phyloP scores from a whole-genome alignment of 768 basidiomycete genomes.

The Pleurotus giganteus region DNA sequence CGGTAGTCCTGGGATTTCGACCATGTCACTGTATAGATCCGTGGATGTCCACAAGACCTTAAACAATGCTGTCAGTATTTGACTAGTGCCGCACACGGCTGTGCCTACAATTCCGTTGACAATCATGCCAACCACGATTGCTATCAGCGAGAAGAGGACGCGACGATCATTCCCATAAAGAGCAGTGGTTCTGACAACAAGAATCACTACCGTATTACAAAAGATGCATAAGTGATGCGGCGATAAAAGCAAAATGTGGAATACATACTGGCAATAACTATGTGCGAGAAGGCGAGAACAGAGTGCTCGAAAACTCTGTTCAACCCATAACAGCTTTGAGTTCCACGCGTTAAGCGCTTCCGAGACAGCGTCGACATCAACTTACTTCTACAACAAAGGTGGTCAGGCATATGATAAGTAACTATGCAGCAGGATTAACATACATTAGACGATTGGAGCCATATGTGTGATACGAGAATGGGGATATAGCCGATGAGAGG shows the following conservation, averaged over 20 bases:
- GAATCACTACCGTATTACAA: neutral
- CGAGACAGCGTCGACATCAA: too few relatives aligned
- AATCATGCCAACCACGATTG: neutral
- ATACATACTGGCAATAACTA: neutral
- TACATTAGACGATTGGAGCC: neutral
- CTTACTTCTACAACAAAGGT: too few relatives aligned
- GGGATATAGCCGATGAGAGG: constrained; percentile 35
- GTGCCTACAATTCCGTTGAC: neutral
- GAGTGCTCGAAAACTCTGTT: too few relatives aligned
- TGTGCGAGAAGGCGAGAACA: neutral
- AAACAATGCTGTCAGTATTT: neutral
- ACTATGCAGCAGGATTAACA: neutral
- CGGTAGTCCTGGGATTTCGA: too few relatives aligned
- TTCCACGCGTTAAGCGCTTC: too few relatives aligned
- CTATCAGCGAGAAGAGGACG: neutral
- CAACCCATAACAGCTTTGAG: too few relatives aligned
- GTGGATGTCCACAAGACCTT: neutral
- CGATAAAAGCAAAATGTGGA: neutral
- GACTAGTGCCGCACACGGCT: neutral
- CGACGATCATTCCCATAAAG: neutral
- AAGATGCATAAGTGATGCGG: neutral
- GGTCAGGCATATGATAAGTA: neutral
- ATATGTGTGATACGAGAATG: constrained; percentile 17
- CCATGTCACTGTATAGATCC: neutral
- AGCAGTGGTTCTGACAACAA: neutral